phyloP scores from a whole-genome alignment of 179 eudicot species.

The Actinidia chinensis region DNA sequence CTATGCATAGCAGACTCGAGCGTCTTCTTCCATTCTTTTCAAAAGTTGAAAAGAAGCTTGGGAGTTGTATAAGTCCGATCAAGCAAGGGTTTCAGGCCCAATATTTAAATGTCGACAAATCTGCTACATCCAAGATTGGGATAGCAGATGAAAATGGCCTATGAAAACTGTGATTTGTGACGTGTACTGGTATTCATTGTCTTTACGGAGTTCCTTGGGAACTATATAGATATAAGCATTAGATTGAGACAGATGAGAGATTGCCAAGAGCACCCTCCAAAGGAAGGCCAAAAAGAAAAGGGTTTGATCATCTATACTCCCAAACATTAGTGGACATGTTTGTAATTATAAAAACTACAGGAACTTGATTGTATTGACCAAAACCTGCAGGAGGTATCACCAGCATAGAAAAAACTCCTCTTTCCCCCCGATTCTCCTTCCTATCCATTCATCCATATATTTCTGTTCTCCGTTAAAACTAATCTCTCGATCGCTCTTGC shows the following conservation, averaged over 20 bases:
- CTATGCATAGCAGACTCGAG: neutral
- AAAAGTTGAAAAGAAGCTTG: neutral
- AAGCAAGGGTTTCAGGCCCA: neutral
- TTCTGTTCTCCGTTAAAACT: too few relatives aligned
- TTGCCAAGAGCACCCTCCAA: neutral
- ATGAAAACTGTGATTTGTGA: neutral
- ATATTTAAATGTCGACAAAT: neutral
- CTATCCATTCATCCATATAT: too few relatives aligned
- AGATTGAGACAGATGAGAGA: neutral
- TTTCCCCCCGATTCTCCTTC: too few relatives aligned
- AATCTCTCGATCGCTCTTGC: too few relatives aligned
- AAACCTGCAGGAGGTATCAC: too few relatives aligned
- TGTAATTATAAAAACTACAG: too few relatives aligned
- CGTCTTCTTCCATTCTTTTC: neutral
- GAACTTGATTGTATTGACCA: too few relatives aligned
- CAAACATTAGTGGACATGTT: too few relatives aligned
- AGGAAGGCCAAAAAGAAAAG: neutral
- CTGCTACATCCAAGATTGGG: neutral
- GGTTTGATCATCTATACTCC: too few relatives aligned
- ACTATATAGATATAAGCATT: neutral
- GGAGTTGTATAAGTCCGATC: too few relatives aligned
- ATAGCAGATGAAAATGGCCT: neutral
- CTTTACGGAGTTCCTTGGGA: neutral
- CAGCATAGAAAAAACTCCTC: too few relatives aligned
- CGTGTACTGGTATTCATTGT: neutral